Conservation (phyloP, 176 grass and related monocot genomes). For the Triticum turgidum region DNA sequence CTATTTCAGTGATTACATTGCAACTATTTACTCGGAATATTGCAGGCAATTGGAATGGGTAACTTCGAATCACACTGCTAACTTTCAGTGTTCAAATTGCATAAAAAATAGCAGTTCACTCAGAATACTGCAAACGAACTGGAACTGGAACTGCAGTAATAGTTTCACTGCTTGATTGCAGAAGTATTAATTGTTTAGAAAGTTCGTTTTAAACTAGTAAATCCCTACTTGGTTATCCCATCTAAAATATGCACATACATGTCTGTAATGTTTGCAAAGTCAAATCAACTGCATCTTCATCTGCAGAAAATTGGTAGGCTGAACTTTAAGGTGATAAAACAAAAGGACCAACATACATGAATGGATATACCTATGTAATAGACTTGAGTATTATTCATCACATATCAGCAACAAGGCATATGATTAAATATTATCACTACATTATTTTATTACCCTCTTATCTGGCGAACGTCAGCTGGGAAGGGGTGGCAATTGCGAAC, state of each 20-base stretch:
- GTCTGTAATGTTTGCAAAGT: slow-evolving; percentile 3
- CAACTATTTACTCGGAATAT: neutral
- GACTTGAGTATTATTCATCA: neutral
- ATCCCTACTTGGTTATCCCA: neutral
- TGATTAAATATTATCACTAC: neutral
- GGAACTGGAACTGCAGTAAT: too few relatives aligned
- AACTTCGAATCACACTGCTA: neutral
- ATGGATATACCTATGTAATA: neutral
- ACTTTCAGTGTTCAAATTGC: neutral
- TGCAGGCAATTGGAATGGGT: neutral
- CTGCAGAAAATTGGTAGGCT: neutral
- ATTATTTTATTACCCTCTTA: neutral
- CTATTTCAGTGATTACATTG: neutral
- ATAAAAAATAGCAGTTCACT: neutral
- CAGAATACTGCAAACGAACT: neutral
- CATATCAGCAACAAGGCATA: neutral
- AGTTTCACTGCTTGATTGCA: too few relatives aligned
- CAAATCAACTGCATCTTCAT: neutral
- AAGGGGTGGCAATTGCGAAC: too few relatives aligned
- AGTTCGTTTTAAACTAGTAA: neutral
- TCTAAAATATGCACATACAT: neutral
- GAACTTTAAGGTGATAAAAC: neutral
- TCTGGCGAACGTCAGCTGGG: too few relatives aligned
- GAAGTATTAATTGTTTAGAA: neutral
- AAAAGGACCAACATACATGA: neutral